A percentile compares a stretch with the other conserved stretches of the same genome.
phyloP scores from a whole-genome alignment of 140 eudicot species.

The Artemisia princeps region DNA sequence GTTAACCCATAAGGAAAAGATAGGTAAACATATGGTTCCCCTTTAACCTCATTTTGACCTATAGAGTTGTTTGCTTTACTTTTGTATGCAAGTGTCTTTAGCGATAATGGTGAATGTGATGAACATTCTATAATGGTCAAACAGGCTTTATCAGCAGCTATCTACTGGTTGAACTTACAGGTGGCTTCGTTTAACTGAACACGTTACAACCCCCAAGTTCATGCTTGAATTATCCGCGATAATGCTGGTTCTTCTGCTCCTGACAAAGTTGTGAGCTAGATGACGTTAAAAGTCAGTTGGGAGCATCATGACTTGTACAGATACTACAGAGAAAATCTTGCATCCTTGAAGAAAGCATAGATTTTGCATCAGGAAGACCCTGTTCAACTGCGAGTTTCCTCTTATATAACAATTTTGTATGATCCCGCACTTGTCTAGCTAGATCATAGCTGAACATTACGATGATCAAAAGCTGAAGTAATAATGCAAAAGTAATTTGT shows the following conservation, averaged over 20 bases:
- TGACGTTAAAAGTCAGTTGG: constrained; percentile 9
- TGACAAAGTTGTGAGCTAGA: constrained; percentile 44
- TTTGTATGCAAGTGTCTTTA: constrained; percentile 13
- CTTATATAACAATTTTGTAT: constrained; percentile 17
- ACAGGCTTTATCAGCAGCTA: constrained; percentile 99
- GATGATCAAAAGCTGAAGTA: constrained; percentile 8
- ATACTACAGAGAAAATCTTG: background rate
- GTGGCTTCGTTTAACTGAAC: constrained; percentile 56
- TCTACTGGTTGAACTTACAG: constrained; percentile 99
- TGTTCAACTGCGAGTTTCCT: constrained; percentile 19
- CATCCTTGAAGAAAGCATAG: constrained; percentile 4
- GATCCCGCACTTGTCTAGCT: background rate
- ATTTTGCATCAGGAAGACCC: background rate
- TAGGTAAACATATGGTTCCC: background rate
- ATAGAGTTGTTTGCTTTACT: background rate
- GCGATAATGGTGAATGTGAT: constrained; percentile 55
- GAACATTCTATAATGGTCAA: constrained; percentile 60
- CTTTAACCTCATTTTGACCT: background rate
- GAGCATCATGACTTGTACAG: constrained; percentile 27
- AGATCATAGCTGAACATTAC: background rate
- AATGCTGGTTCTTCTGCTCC: constrained; percentile 44
- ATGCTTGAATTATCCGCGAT: constrained; percentile 47
- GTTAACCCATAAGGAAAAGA: background rate
- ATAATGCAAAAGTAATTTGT: constrained; percentile 1
- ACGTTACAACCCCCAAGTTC: constrained; percentile 34